Conservation (phyloP, 306 rosid species). For the Biancaea sappan region DNA sequence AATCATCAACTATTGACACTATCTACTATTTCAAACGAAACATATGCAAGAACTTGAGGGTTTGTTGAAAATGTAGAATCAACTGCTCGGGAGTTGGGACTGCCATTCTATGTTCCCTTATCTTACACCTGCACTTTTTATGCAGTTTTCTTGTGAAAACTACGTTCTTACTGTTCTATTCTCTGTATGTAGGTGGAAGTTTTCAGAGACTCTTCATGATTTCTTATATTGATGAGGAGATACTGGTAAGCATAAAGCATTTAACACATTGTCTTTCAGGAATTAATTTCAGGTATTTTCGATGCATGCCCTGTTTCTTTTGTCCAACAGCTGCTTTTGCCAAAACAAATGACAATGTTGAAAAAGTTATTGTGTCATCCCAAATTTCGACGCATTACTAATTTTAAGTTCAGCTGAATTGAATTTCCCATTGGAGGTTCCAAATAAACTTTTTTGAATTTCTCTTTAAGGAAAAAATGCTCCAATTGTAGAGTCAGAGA, state of each 20-base stretch:
- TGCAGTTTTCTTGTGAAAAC: constrained; percentile 16
- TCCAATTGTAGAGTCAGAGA: background rate
- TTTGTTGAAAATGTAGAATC: constrained; percentile 13
- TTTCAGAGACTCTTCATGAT: constrained; percentile 87
- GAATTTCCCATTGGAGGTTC: background rate
- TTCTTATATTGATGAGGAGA: constrained; percentile 93
- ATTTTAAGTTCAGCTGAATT: no score
- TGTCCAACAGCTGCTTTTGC: background rate
- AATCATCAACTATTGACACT: background rate
- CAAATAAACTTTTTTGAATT: background rate
- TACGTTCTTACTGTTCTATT: constrained; percentile 29
- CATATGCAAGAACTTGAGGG: constrained; percentile 8
- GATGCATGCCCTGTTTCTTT: background rate
- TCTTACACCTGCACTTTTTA: background rate
- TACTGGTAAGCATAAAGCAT: constrained; percentile 88
- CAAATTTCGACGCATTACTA: background rate
- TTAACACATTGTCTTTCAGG: background rate
- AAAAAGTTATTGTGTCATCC: constrained; percentile 1
- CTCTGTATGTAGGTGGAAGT: constrained; percentile 67
- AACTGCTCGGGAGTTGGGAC: background rate
- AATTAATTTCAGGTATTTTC: constrained; percentile 24
- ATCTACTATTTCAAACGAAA: constrained; percentile 19
- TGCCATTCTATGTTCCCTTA: background rate
- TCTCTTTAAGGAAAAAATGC: background rate
- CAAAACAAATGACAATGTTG: constrained; percentile 1